These are phyloP conservation scores for Globisporangium spiculum DNA, from an alignment of 352 stramenopile genomes.

Conservation along the genomic window DNA sequence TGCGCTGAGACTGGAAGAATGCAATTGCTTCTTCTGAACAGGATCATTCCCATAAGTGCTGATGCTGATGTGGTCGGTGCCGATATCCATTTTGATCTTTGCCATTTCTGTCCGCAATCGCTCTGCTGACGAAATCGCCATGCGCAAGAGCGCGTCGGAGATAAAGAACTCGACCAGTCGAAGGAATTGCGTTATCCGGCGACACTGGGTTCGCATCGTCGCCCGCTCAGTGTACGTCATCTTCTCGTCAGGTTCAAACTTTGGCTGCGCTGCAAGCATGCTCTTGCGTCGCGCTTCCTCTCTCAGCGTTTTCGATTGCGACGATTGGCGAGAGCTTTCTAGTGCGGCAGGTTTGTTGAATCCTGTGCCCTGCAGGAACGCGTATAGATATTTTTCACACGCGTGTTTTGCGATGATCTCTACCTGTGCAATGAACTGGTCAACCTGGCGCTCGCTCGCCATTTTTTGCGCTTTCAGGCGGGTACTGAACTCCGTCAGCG, in stretches of 20 bases:
- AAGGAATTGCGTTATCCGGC: conserved; percentile 90
- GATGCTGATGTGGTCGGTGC: background rate
- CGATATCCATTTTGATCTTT: conserved; percentile 30
- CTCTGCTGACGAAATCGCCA: conserved; percentile 64
- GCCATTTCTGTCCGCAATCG: conserved; percentile 39
- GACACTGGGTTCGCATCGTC: conserved; percentile 88
- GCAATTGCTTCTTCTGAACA: background rate
- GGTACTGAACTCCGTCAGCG: conserved; percentile 77
- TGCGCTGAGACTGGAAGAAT: background rate
- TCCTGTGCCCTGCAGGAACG: conserved; percentile 49
- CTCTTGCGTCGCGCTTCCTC: conserved; percentile 18
- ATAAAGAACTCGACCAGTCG: conserved; percentile 91
- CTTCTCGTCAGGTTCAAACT: conserved; percentile 30
- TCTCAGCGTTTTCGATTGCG: conserved; percentile 15
- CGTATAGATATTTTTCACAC: conserved; percentile 60
- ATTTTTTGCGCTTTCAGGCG: conserved; percentile 71
- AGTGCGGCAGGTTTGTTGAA: conserved; percentile 36
- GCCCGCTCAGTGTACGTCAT: conserved; percentile 96
- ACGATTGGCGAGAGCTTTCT: background rate
- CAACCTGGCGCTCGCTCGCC: conserved; percentile 50
- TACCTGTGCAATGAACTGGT: conserved; percentile 54
- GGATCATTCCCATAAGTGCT: background rate
- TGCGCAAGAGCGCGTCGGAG: conserved; percentile 65
- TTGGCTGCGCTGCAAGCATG: conserved; percentile 18
- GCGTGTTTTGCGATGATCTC: conserved; percentile 60